Evolutionary conservation across 2,329 filamentous ascomycete species (phyloP), one percentile per base, ranked within the genome.

Genomic region (Venturia oleaginea): DNA sequence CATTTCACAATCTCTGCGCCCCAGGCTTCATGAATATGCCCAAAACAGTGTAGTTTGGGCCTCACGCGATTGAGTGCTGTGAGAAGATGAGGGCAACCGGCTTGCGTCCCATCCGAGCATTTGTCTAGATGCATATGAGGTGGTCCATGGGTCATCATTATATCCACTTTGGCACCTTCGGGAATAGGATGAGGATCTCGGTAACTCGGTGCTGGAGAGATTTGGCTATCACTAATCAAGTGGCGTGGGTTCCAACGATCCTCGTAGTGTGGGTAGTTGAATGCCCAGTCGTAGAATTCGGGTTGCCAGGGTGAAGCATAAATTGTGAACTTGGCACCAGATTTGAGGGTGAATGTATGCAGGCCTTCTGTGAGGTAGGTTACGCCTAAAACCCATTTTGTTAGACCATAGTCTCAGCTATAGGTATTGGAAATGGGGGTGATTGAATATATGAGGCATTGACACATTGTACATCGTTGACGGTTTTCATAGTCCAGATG

Each of bases 131-230:
- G 71, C 0, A 75, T 76, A 27, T 73, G 70, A 0, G 85, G 84
- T 2, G 85, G 85, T 0, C 84, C 84, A 69, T 87, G 85, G 0
- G 85, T 87, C 69, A 87, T 78, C 67, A 86, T 75, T 8, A 87
- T 76, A 70, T 87, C 84, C 27, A 84, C 71, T 1, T 67, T 68
- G 0, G 77, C 75, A 62, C 71, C 79, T 37, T 78, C 74, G 0
- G 81, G 79, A 19, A 82, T 71, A 0, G 78, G 78, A 30, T 76
- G 72, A 11, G 63, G 60, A 2, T 71, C 68, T 34, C 51, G 51
- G 15, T 57, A 7, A 19, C 27, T 34, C 19, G 69, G 74, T 64
- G 76, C 76, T 3, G 67, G 69, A 15, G 74, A 69, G 5, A 69
- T 48, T 8, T 40, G 22, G 22, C 24, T 55, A 22, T 37, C 24